Conservation (phyloP, 2,329 filamentous ascomycete species). For the Penicillium sp. region DNA sequence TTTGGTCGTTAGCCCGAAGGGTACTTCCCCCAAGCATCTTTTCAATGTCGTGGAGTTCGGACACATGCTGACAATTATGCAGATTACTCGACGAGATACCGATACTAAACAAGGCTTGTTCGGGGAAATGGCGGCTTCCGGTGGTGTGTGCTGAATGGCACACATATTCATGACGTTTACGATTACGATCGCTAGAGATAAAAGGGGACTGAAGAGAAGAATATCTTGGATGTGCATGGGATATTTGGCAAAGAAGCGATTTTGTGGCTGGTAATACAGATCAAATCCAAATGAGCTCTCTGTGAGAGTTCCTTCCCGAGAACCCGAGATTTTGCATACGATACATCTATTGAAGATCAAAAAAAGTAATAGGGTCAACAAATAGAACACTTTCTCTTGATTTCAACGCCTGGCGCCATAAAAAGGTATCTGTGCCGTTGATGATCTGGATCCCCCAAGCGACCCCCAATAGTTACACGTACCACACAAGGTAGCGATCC, state of each 20-base stretch:
- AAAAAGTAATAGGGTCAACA: background rate
- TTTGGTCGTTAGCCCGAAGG: slow-evolving; percentile 95
- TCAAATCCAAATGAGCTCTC: background rate
- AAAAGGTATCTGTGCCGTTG: background rate
- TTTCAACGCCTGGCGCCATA: background rate
- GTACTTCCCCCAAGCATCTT: slow-evolving; percentile 38
- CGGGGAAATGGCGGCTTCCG: background rate
- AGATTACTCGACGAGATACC: slow-evolving; percentile 67
- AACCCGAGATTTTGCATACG: background rate
- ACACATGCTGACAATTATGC: slow-evolving; percentile 6
- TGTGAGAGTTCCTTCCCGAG: background rate
- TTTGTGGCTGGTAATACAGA: background rate
- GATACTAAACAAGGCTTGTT: slow-evolving; percentile 51
- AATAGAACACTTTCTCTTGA: background rate
- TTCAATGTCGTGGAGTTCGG: background rate
- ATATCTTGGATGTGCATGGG: background rate
- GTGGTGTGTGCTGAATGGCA: background rate
- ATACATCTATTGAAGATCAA: background rate
- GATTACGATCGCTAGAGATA: slow-evolving; percentile 12
- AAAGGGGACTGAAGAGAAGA: background rate
- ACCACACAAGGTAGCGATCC: background rate
- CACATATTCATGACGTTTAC: slow-evolving; percentile 16
- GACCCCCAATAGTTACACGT: background rate
- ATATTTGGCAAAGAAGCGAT: background rate
- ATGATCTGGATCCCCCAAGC: background rate